These are phyloP conservation scores for Epichloe sibirici DNA, from an alignment of 2,329 filamentous ascomycete genomes.

Conservation along the genomic window DNA sequence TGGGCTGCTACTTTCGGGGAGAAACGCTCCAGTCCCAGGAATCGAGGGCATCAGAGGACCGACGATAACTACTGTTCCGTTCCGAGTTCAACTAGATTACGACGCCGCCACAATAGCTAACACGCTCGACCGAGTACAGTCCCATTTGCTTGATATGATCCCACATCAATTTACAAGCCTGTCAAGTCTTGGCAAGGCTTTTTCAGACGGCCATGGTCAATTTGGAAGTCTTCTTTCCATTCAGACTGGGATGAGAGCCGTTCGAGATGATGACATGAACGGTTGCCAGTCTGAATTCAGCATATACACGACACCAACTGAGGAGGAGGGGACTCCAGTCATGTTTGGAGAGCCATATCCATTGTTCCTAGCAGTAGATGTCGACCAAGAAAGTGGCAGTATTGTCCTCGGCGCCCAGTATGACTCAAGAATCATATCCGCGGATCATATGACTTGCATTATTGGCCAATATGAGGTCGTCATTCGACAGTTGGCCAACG, in stretches of 20 bases:
- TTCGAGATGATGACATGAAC: neutral
- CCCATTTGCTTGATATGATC: neutral
- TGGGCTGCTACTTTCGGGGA: slow-evolving; percentile 5
- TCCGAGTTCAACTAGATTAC: slow-evolving; percentile 2
- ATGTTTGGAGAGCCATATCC: neutral
- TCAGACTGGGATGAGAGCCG: neutral
- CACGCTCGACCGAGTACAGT: slow-evolving; percentile 2
- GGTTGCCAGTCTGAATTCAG: neutral
- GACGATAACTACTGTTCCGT: slow-evolving; percentile 16
- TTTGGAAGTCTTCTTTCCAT: neutral
- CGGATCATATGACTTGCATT: neutral
- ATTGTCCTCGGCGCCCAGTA: neutral
- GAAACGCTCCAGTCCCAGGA: slow-evolving; percentile 6
- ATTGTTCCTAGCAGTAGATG: neutral
- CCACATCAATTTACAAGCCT: neutral
- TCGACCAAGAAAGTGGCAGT: neutral
- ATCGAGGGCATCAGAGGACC: slow-evolving; percentile 6
- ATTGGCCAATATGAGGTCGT: neutral
- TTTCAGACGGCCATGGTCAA: neutral
- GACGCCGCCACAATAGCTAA: neutral
- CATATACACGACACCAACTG: neutral
- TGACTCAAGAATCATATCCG: neutral
- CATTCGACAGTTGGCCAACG: neutral
- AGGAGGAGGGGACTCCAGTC: neutral
- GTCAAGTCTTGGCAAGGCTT: neutral